Evolutionary conservation across 352 stramenopile species (phyloP).

Genomic region (Globisporangium acanthophoron): DNA sequence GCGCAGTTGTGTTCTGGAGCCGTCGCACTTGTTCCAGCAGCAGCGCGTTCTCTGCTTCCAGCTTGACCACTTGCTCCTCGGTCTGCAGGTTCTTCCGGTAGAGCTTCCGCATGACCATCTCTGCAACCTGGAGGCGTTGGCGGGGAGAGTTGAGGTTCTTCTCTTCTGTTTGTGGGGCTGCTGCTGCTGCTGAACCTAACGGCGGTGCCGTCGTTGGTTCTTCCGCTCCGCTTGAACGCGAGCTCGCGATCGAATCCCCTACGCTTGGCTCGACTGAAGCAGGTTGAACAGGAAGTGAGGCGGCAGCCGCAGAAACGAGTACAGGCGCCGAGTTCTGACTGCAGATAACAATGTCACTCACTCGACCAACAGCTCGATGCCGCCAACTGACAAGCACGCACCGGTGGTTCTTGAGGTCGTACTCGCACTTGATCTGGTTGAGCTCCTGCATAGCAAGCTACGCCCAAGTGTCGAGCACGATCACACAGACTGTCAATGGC

Average conservation of each 20-base stretch:
- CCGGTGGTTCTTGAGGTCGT: conserved; percentile 29
- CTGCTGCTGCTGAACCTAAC: no score
- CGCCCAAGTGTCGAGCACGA: background rate
- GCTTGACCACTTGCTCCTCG: conserved; percentile 21
- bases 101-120: conserved; percentile 59
- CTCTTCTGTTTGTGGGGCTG: background rate
- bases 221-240: background rate
- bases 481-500: background rate
- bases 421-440: conserved; percentile 37
- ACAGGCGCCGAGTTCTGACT: conserved; percentile 23
- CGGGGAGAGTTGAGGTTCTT: conserved; percentile 30
- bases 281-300: background rate
- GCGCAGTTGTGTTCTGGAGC: background rate
- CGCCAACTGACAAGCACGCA: conserved; percentile 2
- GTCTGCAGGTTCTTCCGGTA: conserved; percentile 47
- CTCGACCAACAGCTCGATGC: background rate
- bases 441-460: conserved; percentile 35
- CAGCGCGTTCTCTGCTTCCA: conserved; percentile 22
- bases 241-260: background rate
- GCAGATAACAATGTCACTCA: background rate
- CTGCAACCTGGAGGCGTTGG: conserved; percentile 40
- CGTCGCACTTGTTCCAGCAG: conserved; percentile 16
- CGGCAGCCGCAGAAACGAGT: background rate
- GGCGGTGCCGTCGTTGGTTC: background rate
- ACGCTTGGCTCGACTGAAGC: background rate